Evolutionary conservation across 768 basidiomycete genomes (phyloP).

Genomic region (Agrocybe pediades): DNA sequence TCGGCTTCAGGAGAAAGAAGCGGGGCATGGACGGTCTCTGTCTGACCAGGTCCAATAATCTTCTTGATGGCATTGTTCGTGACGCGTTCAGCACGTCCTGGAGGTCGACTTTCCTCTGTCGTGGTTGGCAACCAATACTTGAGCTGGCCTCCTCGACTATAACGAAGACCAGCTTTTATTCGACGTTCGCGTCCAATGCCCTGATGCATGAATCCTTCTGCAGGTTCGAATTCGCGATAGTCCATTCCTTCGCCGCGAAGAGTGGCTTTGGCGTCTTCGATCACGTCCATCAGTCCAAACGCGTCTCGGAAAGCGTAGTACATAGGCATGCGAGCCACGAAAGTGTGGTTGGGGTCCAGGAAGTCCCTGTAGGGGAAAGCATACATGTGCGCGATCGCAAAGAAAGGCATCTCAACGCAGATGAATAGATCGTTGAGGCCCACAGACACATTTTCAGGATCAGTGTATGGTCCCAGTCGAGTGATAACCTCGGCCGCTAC

Average conservation of each 20-base stretch:
- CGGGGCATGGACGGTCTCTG: slow-evolving; percentile 73
- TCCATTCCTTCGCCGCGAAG: slow-evolving; percentile 89
- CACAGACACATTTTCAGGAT: slow-evolving; percentile 86
- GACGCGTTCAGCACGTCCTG: slow-evolving; percentile 40
- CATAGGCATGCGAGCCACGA: slow-evolving; percentile 89
- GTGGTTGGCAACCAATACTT: slow-evolving; percentile 97
- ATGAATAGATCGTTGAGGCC: slow-evolving; percentile 90
- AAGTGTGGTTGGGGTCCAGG: slow-evolving; percentile 55
- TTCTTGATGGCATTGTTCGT: slow-evolving; percentile 43
- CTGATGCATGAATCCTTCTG: slow-evolving; percentile 90
- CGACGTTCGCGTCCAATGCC: slow-evolving; percentile 84
- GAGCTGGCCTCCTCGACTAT: slow-evolving; percentile 83
- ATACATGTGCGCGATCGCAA: slow-evolving; percentile 92
- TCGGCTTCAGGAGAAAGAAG: slow-evolving; percentile 65
- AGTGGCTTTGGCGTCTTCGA: slow-evolving; percentile 83
- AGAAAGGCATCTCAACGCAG: slow-evolving; percentile 97
- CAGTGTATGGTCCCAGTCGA: slow-evolving; percentile 84
- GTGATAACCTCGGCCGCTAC: slow-evolving; percentile 80
- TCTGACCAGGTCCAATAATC: slow-evolving; percentile 43
- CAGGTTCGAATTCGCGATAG: slow-evolving; percentile 96
- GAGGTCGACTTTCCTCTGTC: slow-evolving; percentile 36
- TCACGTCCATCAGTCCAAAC: slow-evolving; percentile 83
- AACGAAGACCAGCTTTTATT: slow-evolving; percentile 90
- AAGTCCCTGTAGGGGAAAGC: slow-evolving; percentile 94
- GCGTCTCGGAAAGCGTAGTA: slow-evolving; percentile 87